phyloP scores from a whole-genome alignment of 176 grass and related monocot species.

The Metroxylon sagu region DNA sequence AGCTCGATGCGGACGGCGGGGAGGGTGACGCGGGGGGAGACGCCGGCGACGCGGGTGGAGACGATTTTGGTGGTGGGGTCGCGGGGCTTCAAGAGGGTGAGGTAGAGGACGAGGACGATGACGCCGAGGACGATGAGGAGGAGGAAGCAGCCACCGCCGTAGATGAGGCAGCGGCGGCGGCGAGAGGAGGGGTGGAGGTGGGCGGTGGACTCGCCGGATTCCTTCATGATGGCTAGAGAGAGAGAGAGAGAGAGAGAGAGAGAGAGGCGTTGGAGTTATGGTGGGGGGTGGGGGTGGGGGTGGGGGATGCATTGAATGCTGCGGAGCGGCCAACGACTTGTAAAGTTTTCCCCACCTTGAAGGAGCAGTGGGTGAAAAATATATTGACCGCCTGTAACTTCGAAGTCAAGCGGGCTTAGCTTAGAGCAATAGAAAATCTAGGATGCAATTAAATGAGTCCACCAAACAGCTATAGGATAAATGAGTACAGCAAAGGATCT shows the following conservation, averaged over 20 bases:
- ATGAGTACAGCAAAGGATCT: too few species aligned
- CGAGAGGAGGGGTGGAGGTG: neutral
- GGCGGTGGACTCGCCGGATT: constrained; percentile 3
- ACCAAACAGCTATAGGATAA: too few species aligned
- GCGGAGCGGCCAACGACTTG: too few species aligned
- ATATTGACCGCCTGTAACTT: too few species aligned
- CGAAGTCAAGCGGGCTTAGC: too few species aligned
- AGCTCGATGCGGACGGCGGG: constrained; percentile 32
- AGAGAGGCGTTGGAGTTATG: neutral
- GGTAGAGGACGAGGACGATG: constrained; percentile 26
- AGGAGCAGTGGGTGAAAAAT: too few species aligned
- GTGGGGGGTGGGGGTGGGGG: too few species aligned
- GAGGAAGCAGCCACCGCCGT: constrained; percentile 20
- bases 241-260: neutral
- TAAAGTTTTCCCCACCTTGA: too few species aligned
- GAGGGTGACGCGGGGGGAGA: constrained; percentile 22
- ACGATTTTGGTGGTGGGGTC: constrained; percentile 41
- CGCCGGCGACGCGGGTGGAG: constrained; percentile 36
- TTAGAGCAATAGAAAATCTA: too few species aligned
- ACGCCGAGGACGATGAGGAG: constrained; percentile 35
- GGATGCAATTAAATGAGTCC: too few species aligned
- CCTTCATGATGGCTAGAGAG: constrained; percentile 19
- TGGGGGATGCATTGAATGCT: too few species aligned
- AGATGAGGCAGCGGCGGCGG: constrained; percentile 18
- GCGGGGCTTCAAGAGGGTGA: constrained; percentile 44